Conservation (phyloP, 139 green algal species). For the Chlamydomonas sp. region DNA sequence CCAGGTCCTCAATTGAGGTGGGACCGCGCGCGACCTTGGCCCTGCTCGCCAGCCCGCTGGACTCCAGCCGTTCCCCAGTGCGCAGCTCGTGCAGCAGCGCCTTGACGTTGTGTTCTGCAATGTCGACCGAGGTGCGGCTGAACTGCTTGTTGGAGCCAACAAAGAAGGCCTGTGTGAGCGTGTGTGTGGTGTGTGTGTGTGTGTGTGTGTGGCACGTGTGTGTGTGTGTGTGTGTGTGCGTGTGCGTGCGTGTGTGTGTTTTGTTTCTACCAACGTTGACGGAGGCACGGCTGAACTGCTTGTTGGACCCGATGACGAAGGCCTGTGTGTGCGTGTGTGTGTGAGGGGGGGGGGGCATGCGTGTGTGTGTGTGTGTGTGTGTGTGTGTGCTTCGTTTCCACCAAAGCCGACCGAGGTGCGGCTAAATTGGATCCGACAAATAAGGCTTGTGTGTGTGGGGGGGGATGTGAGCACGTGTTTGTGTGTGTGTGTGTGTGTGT, state of each 20-base stretch:
- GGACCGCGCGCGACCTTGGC: slow-evolving; percentile 24
- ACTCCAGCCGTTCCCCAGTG: slow-evolving; percentile 13
- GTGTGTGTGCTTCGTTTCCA: too few relatives aligned
- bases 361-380: too few relatives aligned
- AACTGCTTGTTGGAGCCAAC: slow-evolving; percentile 57
- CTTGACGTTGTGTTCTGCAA: slow-evolving; percentile 59
- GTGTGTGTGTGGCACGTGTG: too few relatives aligned
- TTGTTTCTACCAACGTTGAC: slow-evolving; percentile 61
- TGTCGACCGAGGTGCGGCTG: slow-evolving; percentile 49
- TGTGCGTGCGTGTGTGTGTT: neutral
- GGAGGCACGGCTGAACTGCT: slow-evolving; percentile 53
- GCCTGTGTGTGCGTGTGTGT: too few relatives aligned
- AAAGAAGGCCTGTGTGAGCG: slow-evolving; percentile 35
- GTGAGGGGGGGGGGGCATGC: neutral
- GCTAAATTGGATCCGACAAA: slow-evolving; percentile 50
- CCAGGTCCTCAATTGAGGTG: slow-evolving; percentile 34
- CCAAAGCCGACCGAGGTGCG: too few relatives aligned
- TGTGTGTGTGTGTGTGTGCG: neutral
- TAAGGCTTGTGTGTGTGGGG: too few relatives aligned
- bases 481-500: neutral
- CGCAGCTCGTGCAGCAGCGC: slow-evolving; percentile 32
- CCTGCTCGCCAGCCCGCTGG: slow-evolving; percentile 5
- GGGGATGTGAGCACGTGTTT: neutral
- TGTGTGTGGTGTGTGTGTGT: too few relatives aligned
- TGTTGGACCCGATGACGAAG: slow-evolving; percentile 50